These are phyloP conservation scores for Cylindrotheca closterium DNA, from an alignment of 108 stramenopile genomes.

Conservation along the genomic window DNA sequence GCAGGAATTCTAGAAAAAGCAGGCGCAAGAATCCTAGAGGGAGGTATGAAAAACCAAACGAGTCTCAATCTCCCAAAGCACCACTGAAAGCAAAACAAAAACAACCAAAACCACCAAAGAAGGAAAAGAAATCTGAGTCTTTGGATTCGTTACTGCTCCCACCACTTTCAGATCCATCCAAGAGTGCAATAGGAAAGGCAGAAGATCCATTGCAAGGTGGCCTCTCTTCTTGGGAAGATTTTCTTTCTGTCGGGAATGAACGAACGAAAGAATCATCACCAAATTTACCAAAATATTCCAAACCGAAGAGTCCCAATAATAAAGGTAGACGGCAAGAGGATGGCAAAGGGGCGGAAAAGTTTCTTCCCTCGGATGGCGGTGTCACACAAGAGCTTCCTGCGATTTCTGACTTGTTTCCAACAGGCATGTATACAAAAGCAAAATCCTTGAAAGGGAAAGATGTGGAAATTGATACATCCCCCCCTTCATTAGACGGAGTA, in stretches of 20 bases:
- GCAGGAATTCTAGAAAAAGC: no score
- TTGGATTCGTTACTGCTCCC: constrained; percentile 28
- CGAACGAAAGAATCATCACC: neutral
- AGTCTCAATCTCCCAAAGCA: no score
- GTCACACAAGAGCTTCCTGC: constrained; percentile 28
- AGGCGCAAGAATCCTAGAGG: no score
- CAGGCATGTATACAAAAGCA: constrained; percentile 15
- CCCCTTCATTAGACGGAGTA: constrained; percentile 55
- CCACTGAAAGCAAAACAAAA: no score
- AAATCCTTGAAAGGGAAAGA: neutral
- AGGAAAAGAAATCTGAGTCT: neutral
- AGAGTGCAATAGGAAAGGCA: neutral
- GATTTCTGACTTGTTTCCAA: constrained; percentile 44
- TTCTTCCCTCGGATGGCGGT: neutral
- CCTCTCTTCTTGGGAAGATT: constrained; percentile 56
- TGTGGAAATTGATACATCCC: neutral
- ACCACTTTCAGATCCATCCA: constrained; percentile 2
- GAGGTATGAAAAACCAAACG: no score
- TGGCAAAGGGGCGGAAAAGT: no score
- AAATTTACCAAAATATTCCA: neutral
- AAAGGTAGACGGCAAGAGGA: neutral
- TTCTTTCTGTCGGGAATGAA: constrained; percentile 22
- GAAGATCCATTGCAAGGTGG: constrained; percentile 11
- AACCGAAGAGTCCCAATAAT: neutral
- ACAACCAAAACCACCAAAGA: neutral